Base-by-base conservation (phyloP, 306 rosid genomes). In the Ochetophila trinervis region DNA sequence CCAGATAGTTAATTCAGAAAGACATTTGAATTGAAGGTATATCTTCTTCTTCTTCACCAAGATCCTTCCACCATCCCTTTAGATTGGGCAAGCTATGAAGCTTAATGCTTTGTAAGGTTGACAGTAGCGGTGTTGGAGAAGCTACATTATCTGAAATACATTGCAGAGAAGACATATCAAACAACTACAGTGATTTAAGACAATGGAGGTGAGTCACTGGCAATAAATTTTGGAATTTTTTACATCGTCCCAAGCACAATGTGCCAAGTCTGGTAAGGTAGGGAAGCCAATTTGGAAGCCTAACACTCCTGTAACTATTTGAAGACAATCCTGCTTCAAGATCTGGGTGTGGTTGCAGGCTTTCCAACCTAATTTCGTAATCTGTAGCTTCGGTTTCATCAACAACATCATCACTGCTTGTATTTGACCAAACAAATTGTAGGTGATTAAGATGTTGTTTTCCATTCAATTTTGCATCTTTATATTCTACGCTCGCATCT, bases 291-390 rank as follows among this genome's bases (percentile, higher is more conserved):
- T 5, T 21, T n/a, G 68, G 40, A 16, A 70, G 70, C 35, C 36
- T 62, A 21, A 52, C 20, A 30, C 82, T 79, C 5, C 60, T 3
- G 66, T 56, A 79, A 20, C 50, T 62, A n/a, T 7, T 6, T 14
- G 70, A 53, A 1, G 17, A 14, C n/a, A 62, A 52, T n/a, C n/a
- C n/a, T 12, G 13, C 47, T 70, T 59, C n/a, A 5, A 62, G 53
- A 34, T 36, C 34, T 8, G 45, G 63, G 48, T 27, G 22, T 9
- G 5, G 22, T 10, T 32, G 65, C 18, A 78, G 57, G 36, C 67
- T 60, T 21, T 69, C 44, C 22, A 63, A n/a, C 24, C 72, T 23
- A 37, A 5, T 54, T 53, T 78, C 79, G 72, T 71, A 70, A 57
- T 9, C 7, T 34, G 0, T 6, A 32, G 4, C 17, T 14, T 15